A percentile compares a stretch with the other conserved stretches of the same genome.
Evolutionary conservation across 2,329 filamentous ascomycete genomes (phyloP).

Genomic region (Trichoderma sp.): DNA sequence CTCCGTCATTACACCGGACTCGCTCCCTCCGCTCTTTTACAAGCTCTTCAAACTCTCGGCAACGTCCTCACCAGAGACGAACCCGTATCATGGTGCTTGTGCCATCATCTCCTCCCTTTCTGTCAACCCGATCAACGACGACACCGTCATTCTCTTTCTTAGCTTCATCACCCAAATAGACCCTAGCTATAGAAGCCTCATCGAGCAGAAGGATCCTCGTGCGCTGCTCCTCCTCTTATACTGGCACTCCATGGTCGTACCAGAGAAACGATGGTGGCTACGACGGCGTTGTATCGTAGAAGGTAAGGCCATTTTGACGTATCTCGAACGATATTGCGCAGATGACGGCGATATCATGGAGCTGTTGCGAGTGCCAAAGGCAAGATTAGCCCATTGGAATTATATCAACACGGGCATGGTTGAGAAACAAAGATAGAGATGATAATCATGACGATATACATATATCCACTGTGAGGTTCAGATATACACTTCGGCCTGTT

Average conservation of each 20-base stretch:
- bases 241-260: constrained; percentile 55
- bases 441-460: no score
- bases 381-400: background rate
- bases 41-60: constrained; percentile 32
- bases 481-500: background rate
- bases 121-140: constrained; percentile 37
- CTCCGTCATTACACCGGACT: constrained; percentile 13
- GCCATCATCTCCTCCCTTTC: constrained; percentile 43
- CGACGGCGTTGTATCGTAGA: constrained; percentile 48
- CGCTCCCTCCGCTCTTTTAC: constrained; percentile 38
- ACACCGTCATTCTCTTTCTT: constrained; percentile 48
- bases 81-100: constrained; percentile 38
- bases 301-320: constrained; percentile 51
- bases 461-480: background rate
- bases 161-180: constrained; percentile 49
- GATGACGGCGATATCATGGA: constrained; percentile 4
- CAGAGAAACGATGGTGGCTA: constrained; percentile 49
- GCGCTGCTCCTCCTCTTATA: constrained; percentile 57
- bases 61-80: constrained; percentile 26
- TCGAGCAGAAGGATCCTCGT: constrained; percentile 52
- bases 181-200: constrained; percentile 45
- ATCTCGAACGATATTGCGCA: constrained; percentile 31
- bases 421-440: no score
- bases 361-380: constrained; percentile 5
- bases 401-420: background rate